Evolutionary conservation across 352 stramenopile species (phyloP).

Genomic region (Pythium sp.): DNA sequence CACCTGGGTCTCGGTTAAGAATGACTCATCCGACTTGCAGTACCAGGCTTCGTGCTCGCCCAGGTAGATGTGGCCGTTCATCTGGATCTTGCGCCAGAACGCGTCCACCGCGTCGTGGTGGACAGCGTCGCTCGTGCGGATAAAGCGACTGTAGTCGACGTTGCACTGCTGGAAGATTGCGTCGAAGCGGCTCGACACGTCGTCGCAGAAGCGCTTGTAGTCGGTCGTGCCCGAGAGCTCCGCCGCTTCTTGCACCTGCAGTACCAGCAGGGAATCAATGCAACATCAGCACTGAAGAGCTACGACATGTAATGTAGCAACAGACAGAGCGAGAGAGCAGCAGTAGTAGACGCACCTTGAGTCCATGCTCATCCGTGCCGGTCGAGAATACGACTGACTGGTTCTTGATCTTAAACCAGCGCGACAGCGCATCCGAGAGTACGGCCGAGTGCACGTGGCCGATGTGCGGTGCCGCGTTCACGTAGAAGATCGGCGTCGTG

Average conservation of each 20-base stretch:
- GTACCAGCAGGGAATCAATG: neutral
- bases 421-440: conserved; percentile 83
- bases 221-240: conserved; percentile 81
- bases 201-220: conserved; percentile 89
- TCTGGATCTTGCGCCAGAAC: conserved; percentile 91
- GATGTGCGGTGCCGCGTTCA: conserved; percentile 99
- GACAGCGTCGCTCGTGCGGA: conserved; percentile 94
- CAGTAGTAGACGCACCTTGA: conserved; percentile 42
- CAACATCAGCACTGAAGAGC: neutral
- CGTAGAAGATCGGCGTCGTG: conserved; percentile 99
- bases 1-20: conserved; percentile 97
- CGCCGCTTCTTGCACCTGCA: conserved; percentile 93
- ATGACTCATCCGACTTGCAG: conserved; percentile 98
- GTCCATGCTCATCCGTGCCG: conserved; percentile 98
- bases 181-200: conserved; percentile 89
- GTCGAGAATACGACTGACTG: conserved; percentile 91
- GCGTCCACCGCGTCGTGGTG: conserved; percentile 90
- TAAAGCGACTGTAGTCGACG: conserved; percentile 94
- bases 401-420: conserved; percentile 68
- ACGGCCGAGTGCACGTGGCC: conserved; percentile 97
- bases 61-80: conserved; percentile 96
- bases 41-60: conserved; percentile 98
- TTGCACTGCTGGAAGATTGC: conserved; percentile 89
- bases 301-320: too few relatives aligned
- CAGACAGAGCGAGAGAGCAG: too few relatives aligned